Conservation (phyloP, 1,139 yeast species). For the Saccharomyces pastorianus region DNA sequence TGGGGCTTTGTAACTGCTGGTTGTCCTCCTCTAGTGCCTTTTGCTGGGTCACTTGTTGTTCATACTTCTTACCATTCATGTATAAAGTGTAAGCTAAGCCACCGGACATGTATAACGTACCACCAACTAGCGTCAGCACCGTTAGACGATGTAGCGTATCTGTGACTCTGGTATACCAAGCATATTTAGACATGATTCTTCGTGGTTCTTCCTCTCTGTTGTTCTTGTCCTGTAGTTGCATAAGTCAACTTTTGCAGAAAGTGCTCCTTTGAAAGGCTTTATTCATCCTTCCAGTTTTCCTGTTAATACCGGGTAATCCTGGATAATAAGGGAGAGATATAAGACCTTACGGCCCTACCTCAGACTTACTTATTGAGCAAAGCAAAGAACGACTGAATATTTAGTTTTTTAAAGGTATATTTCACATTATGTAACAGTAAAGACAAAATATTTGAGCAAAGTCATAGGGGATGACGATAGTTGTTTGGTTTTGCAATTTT, state of each 20-base stretch:
- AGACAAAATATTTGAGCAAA: not conserved
- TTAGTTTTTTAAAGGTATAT: not conserved
- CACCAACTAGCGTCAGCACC: slow-evolving; percentile 70
- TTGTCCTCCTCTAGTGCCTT: slow-evolving; percentile 21
- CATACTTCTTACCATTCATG: slow-evolving; percentile 46
- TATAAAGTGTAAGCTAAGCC: slow-evolving; percentile 57
- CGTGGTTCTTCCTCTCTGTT: not conserved
- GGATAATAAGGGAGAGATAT: not conserved
- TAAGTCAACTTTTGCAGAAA: not conserved
- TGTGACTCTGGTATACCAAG: slow-evolving; percentile 69
- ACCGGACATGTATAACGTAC: slow-evolving; percentile 50
- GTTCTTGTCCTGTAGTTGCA: not conserved
- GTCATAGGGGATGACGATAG: not conserved
- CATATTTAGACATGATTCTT: slow-evolving; percentile 41
- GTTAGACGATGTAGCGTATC: slow-evolving; percentile 80
- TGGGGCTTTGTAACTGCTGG: slow-evolving; percentile 5
- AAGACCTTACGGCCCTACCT: not conserved
- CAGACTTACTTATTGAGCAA: too few species aligned
- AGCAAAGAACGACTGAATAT: too few species aligned
- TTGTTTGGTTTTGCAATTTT: not conserved
- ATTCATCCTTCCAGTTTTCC: not conserved
- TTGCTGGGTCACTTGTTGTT: slow-evolving; percentile 35
- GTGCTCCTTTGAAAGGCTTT: not conserved
- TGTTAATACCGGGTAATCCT: not conserved
- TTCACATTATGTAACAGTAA: not conserved